Conservation (phyloP, 768 basidiomycete genomes). For the Cystobasidium ongulense region DNA sequence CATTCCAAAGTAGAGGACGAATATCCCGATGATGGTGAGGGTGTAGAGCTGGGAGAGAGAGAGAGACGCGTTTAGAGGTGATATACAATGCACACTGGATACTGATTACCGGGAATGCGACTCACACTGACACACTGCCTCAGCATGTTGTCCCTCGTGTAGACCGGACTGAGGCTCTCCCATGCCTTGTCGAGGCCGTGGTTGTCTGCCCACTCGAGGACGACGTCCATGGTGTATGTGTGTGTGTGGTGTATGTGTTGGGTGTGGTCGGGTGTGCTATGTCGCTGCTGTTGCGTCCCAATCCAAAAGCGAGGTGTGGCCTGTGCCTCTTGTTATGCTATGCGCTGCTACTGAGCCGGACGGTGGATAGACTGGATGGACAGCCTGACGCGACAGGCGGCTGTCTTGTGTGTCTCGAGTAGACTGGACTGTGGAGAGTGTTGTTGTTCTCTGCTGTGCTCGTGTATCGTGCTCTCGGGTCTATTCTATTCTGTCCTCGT, state of each 20-base stretch:
- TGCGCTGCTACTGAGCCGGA: no score
- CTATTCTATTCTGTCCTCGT: no score
- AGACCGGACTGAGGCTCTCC: conserved; percentile 60
- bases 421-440: no score
- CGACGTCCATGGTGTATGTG: conserved; percentile 61
- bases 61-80: conserved; percentile 4
- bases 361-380: no score
- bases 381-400: no score
- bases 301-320: no score
- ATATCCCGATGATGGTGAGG: conserved; percentile 72
- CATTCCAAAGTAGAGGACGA: conserved; percentile 77
- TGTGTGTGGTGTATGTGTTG: neutral
- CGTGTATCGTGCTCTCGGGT: no score
- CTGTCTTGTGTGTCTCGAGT: no score
- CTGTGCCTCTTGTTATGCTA: no score
- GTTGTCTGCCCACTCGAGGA: conserved; percentile 65
- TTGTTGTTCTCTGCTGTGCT: no score
- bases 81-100: conserved; percentile 32
- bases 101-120: conserved; percentile 45
- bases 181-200: conserved; percentile 70
- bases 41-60: conserved; percentile 53
- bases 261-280: no score
- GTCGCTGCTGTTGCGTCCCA: no score
- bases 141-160: conserved; percentile 38
- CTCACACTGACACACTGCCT: conserved; percentile 49